A percentile compares a stretch with the other conserved stretches of the same genome.
These are phyloP conservation scores for Lepiota venenata DNA, from an alignment of 768 basidiomycete species.

Conservation along the genomic window DNA sequence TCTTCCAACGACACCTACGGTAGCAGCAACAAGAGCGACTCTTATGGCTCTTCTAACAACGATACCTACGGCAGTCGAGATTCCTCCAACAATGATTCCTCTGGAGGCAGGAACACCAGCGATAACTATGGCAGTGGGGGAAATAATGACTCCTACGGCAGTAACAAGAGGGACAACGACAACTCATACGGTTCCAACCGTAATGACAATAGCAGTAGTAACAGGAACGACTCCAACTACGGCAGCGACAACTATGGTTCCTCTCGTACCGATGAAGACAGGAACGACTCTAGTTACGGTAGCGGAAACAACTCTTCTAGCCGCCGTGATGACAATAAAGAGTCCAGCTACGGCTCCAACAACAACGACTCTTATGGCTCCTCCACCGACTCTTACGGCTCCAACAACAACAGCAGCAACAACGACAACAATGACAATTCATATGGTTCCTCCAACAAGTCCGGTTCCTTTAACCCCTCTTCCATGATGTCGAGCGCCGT, in stretches of 20 bases:
- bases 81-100: slow-evolving; percentile 12
- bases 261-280: neutral
- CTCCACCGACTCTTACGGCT: slow-evolving; percentile 14
- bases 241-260: neutral
- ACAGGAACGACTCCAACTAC: neutral
- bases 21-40: no score
- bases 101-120: slow-evolving; percentile 15
- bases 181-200: slow-evolving; percentile 20
- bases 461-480: neutral
- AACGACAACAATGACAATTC: slow-evolving; percentile 14
- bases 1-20: slow-evolving; percentile 22
- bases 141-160: slow-evolving; percentile 17
- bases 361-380: slow-evolving; percentile 9
- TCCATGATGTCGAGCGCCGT: slow-evolving; percentile 1
- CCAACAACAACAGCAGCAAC: slow-evolving; percentile 16
- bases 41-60: slow-evolving; percentile 18
- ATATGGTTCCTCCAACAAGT: slow-evolving; percentile 14
- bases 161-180: slow-evolving; percentile 16
- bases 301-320: neutral
- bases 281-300: neutral
- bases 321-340: neutral
- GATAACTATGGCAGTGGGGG: no score
- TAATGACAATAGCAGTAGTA: slow-evolving; percentile 15
- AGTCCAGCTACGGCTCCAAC: slow-evolving; percentile 15
- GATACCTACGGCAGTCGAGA: slow-evolving; percentile 17